A percentile compares a stretch with the other conserved stretches of the same genome.
Conservation (phyloP, 2,329 filamentous ascomycete species). For the Tolypocladium nubicola region DNA sequence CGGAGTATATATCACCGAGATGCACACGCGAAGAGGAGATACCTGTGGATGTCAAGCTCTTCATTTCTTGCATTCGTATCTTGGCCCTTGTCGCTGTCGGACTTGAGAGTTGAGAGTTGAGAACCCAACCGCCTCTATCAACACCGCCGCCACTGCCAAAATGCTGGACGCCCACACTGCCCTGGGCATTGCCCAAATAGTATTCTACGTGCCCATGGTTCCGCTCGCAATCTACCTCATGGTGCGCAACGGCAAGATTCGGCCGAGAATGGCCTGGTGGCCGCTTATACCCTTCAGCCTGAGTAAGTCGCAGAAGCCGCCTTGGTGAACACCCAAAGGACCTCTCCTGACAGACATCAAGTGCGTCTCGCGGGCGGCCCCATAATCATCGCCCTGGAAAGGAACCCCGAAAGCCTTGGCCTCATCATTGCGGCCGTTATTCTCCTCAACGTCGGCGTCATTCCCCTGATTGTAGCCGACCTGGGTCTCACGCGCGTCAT, state of each 20-base stretch:
- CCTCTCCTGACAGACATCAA: not conserved
- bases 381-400: constrained; percentile 12
- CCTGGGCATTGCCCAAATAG: constrained; percentile 13
- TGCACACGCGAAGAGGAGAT: too few species aligned
- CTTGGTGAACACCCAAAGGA: too few species aligned
- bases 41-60: too few species aligned
- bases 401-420: constrained; percentile 8
- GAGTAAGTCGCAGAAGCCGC: constrained; percentile 4
- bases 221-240: constrained; percentile 12
- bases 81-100: not conserved
- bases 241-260: constrained; percentile 14
- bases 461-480: constrained; percentile 14
- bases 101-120: not conserved
- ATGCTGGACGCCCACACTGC: constrained; percentile 11
- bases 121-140: not conserved
- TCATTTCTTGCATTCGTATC: not conserved
- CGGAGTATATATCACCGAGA: not conserved
- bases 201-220: constrained; percentile 15
- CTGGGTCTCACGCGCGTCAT: constrained; percentile 15
- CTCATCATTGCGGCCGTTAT: constrained; percentile 14
- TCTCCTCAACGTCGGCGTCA: constrained; percentile 17
- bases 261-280: constrained; percentile 16
- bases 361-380: constrained; percentile 17
- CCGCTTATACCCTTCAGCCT: constrained; percentile 13
- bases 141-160: not conserved